A percentile compares a stretch with the other conserved stretches of the same genome.
Evolutionary conservation across 108 stramenopile genomes (phyloP).

Genomic region (Craspedostauros australis): DNA sequence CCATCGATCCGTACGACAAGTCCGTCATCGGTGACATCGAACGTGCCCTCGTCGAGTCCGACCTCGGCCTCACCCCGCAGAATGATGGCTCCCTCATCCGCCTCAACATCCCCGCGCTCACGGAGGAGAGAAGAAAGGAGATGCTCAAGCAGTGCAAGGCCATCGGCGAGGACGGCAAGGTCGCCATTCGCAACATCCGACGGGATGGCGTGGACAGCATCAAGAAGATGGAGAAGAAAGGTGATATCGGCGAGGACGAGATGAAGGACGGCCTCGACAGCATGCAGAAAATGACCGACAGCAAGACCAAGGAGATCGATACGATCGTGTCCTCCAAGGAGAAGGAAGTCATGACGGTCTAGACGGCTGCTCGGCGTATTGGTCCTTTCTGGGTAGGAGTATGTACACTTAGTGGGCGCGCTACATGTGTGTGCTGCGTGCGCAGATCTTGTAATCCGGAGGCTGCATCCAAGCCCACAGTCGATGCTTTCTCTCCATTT

Average conservation of each 20-base stretch:
- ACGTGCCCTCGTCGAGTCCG: constrained; percentile 83
- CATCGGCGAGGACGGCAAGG: constrained; percentile 93
- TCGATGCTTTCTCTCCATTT: no score
- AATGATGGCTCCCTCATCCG: constrained; percentile 89
- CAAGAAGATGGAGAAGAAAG: constrained; percentile 90
- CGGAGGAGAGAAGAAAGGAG: constrained; percentile 94
- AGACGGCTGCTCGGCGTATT: no score
- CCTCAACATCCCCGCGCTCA: constrained; percentile 88
- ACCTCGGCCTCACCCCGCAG: constrained; percentile 82
- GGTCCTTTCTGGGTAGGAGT: no score
- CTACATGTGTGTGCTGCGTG: no score
- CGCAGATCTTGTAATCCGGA: no score
- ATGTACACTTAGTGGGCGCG: no score
- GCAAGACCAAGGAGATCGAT: constrained; percentile 82
- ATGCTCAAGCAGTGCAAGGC: constrained; percentile 89
- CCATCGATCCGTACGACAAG: constrained; percentile 87
- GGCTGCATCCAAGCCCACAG: no score
- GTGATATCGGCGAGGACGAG: constrained; percentile 83
- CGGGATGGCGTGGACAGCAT: constrained; percentile 83
- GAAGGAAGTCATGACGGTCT: constrained; percentile 92
- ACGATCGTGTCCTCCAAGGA: constrained; percentile 85
- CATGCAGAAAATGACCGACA: constrained; percentile 89
- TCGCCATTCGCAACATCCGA: constrained; percentile 82
- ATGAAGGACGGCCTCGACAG: constrained; percentile 68
- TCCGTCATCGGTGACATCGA: constrained; percentile 64